Evolutionary conservation across 441 rosid genomes (phyloP).

Genomic region (Gossypium gossypioides): DNA sequence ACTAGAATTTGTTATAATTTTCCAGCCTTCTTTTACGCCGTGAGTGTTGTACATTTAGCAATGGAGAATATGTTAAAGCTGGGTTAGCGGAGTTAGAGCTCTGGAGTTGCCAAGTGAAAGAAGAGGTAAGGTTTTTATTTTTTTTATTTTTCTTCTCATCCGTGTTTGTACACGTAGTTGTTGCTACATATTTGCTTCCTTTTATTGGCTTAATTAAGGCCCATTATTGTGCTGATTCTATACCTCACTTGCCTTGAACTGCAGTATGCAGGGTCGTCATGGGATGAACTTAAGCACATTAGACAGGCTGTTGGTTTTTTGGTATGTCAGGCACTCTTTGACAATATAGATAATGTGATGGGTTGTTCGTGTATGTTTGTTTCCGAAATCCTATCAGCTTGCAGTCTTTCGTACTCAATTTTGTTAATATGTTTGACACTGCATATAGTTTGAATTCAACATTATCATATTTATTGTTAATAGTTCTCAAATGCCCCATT

Average conservation of each 20-base stretch:
- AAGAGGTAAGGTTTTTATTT: conserved; percentile 38
- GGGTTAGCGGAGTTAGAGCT: conserved; percentile 90
- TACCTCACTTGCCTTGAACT: conserved; percentile 16
- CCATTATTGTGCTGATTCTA: neutral
- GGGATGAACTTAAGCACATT: conserved; percentile 97
- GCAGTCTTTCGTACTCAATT: neutral
- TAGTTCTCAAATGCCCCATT: neutral
- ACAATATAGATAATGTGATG: neutral
- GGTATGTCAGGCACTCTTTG: conserved; percentile 39
- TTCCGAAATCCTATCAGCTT: neutral
- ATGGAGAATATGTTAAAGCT: conserved; percentile 87
- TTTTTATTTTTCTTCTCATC: neutral
- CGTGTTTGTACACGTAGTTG: neutral
- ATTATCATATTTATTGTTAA: neutral
- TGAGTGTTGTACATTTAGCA: conserved; percentile 97
- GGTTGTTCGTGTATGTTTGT: neutral
- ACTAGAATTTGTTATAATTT: conserved; percentile 16
- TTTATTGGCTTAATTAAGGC: neutral
- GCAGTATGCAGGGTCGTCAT: conserved; percentile 88
- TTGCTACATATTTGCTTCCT: neutral
- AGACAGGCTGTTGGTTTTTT: conserved; percentile 97
- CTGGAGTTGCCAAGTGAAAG: conserved; percentile 76
- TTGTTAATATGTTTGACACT: neutral
- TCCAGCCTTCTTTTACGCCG: conserved; percentile 86
- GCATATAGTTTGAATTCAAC: neutral